These are phyloP conservation scores for Xylaria sp. DNA, from an alignment of 2,329 filamentous ascomycete species.

Conservation along the genomic window DNA sequence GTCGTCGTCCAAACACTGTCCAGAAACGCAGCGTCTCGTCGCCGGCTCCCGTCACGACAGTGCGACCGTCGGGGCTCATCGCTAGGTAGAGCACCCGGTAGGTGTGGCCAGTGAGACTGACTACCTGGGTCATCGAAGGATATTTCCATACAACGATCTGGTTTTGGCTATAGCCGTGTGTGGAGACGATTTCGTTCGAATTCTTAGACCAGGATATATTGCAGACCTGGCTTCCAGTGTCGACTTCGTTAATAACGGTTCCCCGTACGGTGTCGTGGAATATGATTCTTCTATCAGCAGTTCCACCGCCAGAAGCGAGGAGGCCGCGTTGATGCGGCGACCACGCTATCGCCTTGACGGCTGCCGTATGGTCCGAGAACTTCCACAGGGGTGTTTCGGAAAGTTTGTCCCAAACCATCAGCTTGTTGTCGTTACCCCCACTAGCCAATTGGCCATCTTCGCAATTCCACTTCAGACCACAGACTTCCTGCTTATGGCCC, in stretches of 20 bases:
- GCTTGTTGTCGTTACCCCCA: slow-evolving; percentile 97
- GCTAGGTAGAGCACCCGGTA: slow-evolving; percentile 95
- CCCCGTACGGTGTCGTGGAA: slow-evolving; percentile 97
- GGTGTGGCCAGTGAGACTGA: slow-evolving; percentile 92
- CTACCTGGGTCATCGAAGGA: slow-evolving; percentile 95
- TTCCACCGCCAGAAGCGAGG: slow-evolving; percentile 93
- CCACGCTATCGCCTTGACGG: slow-evolving; percentile 98
- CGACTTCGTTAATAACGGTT: slow-evolving; percentile 79
- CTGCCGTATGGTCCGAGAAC: slow-evolving; percentile 91
- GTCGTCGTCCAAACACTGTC: slow-evolving; percentile 89
- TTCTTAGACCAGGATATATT: slow-evolving; percentile 98
- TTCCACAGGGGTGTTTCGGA: slow-evolving; percentile 91
- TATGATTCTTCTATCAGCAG: slow-evolving; percentile 92
- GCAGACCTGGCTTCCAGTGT: slow-evolving; percentile 98
- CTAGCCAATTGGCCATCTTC: slow-evolving; percentile 94
- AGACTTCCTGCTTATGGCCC: slow-evolving; percentile 98
- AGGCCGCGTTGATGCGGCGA: slow-evolving; percentile 93
- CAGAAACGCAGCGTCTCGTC: slow-evolving; percentile 97
- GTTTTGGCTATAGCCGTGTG: slow-evolving; percentile 96
- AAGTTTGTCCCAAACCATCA: slow-evolving; percentile 98
- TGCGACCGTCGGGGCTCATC: slow-evolving; percentile 94
- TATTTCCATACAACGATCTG: slow-evolving; percentile 99
- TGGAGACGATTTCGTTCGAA: slow-evolving; percentile 95
- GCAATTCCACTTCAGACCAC: slow-evolving; percentile 94
- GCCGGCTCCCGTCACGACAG: slow-evolving; percentile 92